Conservation (phyloP, 371 early-diverging fungal species). For the Syncephalis fuscata region DNA sequence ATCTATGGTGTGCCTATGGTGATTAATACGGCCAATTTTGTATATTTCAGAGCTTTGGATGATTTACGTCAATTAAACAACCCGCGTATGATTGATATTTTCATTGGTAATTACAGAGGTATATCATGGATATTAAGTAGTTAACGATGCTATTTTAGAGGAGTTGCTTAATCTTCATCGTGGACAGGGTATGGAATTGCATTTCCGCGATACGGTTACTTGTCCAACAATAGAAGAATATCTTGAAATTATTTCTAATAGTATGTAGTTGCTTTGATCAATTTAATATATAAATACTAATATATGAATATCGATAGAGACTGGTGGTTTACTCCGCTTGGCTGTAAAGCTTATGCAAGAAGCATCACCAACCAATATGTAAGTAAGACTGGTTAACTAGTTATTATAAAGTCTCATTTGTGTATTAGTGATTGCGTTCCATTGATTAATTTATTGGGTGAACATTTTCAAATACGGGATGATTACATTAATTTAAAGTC, state of each 20-base stretch:
- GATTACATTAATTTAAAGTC: conserved; percentile 89
- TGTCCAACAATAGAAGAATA: conserved; percentile 83
- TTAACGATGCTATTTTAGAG: conserved; percentile 16
- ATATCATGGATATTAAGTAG: no score
- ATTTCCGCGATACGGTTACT: conserved; percentile 72
- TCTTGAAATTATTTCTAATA: conserved; percentile 79
- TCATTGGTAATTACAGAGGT: conserved; percentile 30
- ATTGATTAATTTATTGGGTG: conserved; percentile 76
- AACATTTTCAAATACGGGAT: conserved; percentile 90
- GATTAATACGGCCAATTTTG: conserved; percentile 91
- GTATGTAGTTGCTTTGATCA: conserved; percentile 22
- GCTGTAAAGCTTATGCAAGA: conserved; percentile 84
- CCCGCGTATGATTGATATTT: conserved; percentile 53
- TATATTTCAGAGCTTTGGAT: conserved; percentile 79
- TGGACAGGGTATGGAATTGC: conserved; percentile 88
- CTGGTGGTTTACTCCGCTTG: conserved; percentile 85
- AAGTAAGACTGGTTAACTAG: conserved; percentile 7
- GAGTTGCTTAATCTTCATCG: conserved; percentile 80
- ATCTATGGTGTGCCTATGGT: conserved; percentile 82
- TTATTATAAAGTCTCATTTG: not conserved
- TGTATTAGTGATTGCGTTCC: conserved; percentile 47
- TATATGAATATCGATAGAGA: conserved; percentile 34
- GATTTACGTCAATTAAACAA: conserved; percentile 52
- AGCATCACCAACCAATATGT: conserved; percentile 28
- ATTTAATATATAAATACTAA: not conserved